Evolutionary conservation across 768 basidiomycete genomes (phyloP).

Genomic region (Leccinum obscurum): DNA sequence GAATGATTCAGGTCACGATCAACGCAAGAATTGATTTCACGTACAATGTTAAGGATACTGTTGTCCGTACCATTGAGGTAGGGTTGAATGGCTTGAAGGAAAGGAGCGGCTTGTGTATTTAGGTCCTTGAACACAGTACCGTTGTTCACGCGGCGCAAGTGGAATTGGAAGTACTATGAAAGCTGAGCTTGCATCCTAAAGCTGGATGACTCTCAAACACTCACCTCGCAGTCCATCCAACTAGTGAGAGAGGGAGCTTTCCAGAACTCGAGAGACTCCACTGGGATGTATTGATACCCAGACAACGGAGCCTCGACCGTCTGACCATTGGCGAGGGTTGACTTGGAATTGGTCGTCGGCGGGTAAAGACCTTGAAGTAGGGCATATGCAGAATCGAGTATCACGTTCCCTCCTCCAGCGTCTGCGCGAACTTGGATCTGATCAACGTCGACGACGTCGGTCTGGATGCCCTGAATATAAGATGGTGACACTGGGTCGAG

Average conservation of each 20-base stretch:
- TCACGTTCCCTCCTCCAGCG: constrained; percentile 75
- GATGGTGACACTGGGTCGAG: constrained; percentile 60
- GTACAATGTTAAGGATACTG: constrained; percentile 65
- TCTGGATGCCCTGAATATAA: constrained; percentile 64
- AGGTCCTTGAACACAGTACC: constrained; percentile 53
- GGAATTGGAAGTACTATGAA: constrained; percentile 29
- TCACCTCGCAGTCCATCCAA: constrained; percentile 64
- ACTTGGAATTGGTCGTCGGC: constrained; percentile 62
- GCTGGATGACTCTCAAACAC: background rate
- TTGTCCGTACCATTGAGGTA: constrained; percentile 65
- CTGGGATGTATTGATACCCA: constrained; percentile 83
- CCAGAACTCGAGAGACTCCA: constrained; percentile 56
- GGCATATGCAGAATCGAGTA: constrained; percentile 82
- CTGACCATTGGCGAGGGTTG: constrained; percentile 72
- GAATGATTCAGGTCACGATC: constrained; percentile 12
- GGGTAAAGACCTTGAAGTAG: constrained; percentile 85
- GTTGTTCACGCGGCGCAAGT: constrained; percentile 23
- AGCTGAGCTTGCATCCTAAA: background rate
- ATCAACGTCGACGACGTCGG: constrained; percentile 64
- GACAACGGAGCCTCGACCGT: constrained; percentile 72
- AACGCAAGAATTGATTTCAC: constrained; percentile 27
- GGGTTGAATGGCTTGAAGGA: constrained; percentile 65
- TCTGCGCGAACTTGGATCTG: constrained; percentile 78
- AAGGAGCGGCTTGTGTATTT: constrained; percentile 54
- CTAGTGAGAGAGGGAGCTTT: constrained; percentile 67